phyloP scores from a whole-genome alignment of 306 rosid genomes.

The Rosa chinensis region DNA sequence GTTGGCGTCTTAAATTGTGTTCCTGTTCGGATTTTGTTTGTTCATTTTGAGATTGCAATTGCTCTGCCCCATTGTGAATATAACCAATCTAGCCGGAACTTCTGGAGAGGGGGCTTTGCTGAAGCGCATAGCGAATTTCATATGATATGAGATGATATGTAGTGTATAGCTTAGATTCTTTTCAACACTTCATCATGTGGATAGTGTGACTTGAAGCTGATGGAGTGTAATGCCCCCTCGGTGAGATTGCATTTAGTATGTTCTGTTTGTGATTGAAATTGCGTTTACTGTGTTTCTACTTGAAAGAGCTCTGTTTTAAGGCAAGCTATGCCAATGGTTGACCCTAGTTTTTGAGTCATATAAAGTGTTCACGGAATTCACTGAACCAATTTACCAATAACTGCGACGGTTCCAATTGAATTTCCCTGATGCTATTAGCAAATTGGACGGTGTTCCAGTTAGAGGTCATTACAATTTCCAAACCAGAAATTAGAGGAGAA shows the following conservation, averaged over 20 bases:
- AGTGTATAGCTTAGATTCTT: background rate
- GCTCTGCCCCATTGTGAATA: background rate
- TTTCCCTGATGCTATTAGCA: background rate
- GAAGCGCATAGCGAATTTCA: no score
- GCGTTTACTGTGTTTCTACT: background rate
- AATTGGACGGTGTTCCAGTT: no score
- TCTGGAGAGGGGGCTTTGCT: no score
- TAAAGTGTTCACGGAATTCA: background rate
- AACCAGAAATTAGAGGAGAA: no score
- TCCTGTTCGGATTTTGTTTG: background rate
- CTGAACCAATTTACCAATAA: background rate
- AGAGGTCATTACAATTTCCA: no score
- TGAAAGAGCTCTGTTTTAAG: background rate
- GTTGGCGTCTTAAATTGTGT: background rate
- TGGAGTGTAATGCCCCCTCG: background rate
- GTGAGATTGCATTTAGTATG: background rate
- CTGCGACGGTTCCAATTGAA: background rate
- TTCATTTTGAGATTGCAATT: background rate
- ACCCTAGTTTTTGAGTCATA: no score
- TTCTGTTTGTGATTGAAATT: background rate
- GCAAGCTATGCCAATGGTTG: background rate
- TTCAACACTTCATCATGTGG: background rate
- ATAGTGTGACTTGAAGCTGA: background rate
- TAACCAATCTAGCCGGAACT: background rate
- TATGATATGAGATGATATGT: background rate